Evolutionary conservation across 2,329 filamentous ascomycete species (phyloP).

Genomic region (Albophoma yamanashiensis): DNA sequence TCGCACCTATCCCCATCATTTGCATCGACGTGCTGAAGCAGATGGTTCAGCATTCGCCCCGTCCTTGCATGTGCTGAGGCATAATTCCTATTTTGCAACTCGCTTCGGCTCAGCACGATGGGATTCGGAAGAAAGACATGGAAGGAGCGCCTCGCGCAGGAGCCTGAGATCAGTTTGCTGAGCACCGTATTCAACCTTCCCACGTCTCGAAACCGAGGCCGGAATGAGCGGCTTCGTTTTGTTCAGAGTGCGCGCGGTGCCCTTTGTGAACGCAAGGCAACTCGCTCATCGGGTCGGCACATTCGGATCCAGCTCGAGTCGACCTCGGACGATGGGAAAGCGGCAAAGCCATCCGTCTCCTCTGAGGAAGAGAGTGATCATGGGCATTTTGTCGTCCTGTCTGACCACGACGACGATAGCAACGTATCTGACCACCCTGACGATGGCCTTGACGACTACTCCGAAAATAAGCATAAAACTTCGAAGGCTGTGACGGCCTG

Average conservation of each 20-base stretch:
- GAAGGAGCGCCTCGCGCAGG: slow-evolving; percentile 1
- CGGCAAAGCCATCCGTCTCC: background rate
- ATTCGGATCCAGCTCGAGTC: background rate
- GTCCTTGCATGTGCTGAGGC: too few relatives aligned
- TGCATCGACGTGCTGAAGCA: background rate
- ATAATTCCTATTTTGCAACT: background rate
- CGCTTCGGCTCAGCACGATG: slow-evolving; percentile 2
- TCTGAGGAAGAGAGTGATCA: background rate
- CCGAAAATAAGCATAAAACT: background rate
- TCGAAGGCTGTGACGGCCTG: background rate
- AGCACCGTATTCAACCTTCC: slow-evolving; percentile 10
- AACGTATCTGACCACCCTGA: background rate
- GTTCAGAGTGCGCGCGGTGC: background rate
- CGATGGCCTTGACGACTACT: background rate
- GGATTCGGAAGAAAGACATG: slow-evolving; percentile 5
- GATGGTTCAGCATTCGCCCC: background rate
- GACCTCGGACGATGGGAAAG: background rate
- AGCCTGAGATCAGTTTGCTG: slow-evolving; percentile 7
- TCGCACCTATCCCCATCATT: background rate
- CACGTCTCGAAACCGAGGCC: slow-evolving; percentile 6
- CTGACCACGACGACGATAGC: background rate
- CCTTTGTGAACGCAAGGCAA: background rate
- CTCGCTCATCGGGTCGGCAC: background rate
- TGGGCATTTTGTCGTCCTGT: background rate
- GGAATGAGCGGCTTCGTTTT: background rate